Percentiles rank a stretch among this genome's conserved stretches.
phyloP scores from a whole-genome alignment of 2,329 filamentous ascomycete genomes.

The Diaporthe humulicola region DNA sequence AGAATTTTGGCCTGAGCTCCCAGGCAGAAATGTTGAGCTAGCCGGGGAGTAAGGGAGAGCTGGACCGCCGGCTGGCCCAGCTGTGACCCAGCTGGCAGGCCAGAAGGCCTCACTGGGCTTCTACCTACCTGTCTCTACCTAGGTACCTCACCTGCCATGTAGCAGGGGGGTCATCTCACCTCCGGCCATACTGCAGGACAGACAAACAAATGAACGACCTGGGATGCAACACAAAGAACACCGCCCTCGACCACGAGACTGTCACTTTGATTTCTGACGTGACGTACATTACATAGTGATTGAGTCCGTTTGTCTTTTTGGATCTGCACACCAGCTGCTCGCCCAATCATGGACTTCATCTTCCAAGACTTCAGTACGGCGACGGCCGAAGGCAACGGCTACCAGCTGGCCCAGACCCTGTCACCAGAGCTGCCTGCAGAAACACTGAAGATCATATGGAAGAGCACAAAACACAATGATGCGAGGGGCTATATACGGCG shows the following conservation, averaged over 20 bases:
- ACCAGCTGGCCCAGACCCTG: slow-evolving; percentile 80
- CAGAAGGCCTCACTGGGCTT: background rate
- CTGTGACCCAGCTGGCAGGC: background rate
- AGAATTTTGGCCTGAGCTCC: slow-evolving; percentile 37
- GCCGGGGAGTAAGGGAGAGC: background rate
- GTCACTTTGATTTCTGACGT: background rate
- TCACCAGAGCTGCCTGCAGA: slow-evolving; percentile 76
- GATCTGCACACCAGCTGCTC: background rate
- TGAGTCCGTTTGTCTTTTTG: background rate
- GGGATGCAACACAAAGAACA: slow-evolving; percentile 9
- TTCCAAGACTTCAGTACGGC: slow-evolving; percentile 81
- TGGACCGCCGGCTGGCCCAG: background rate
- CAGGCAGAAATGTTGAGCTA: slow-evolving; percentile 2
- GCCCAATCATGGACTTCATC: slow-evolving; percentile 75
- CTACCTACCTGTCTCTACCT: background rate
- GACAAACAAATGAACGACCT: slow-evolving; percentile 5
- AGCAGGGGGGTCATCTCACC: background rate
- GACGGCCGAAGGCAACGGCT: slow-evolving; percentile 75
- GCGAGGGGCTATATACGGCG: slow-evolving; percentile 79
- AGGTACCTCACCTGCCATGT: background rate
- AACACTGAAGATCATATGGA: slow-evolving; percentile 78
- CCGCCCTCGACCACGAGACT: background rate
- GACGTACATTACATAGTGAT: background rate
- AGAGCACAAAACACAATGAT: slow-evolving; percentile 76
- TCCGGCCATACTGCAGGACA: background rate